phyloP scores from a whole-genome alignment of 108 stramenopile species.

The Chaetoceros tenuissimus region DNA sequence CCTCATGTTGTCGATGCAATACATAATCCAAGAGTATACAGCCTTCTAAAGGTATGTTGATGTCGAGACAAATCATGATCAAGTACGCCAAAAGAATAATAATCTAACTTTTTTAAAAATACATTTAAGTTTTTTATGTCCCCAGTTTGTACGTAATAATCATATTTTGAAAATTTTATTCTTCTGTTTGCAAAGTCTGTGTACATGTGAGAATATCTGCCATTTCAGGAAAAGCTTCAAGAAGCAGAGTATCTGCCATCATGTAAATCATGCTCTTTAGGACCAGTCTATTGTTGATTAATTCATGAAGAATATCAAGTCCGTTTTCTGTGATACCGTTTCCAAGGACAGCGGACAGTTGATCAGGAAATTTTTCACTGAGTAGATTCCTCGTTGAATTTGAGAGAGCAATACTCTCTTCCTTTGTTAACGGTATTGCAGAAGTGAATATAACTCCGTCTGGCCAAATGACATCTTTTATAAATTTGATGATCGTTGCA shows the following conservation, averaged over 20 bases:
- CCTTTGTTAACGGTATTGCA: conserved; percentile 27
- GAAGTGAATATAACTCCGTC: conserved; percentile 62
- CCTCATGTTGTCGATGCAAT: too few species aligned
- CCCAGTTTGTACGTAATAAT: too few species aligned
- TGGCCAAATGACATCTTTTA: conserved; percentile 75
- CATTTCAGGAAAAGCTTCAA: conserved; percentile 77
- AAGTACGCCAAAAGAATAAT: too few species aligned
- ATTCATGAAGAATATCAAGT: conserved; percentile 67
- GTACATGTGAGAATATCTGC: conserved; percentile 64
- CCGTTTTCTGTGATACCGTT: conserved; percentile 68
- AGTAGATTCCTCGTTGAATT: conserved; percentile 35
- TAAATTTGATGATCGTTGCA: conserved; percentile 39
- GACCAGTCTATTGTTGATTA: conserved; percentile 79
- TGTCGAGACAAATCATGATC: too few species aligned
- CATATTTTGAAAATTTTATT: too few species aligned
- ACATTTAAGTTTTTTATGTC: too few species aligned
- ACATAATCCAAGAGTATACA: too few species aligned
- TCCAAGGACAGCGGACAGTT: conserved; percentile 59
- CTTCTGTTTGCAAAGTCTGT: conserved; percentile 43
- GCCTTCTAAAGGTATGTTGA: too few species aligned
- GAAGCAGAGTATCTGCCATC: conserved; percentile 74
- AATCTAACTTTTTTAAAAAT: too few species aligned
- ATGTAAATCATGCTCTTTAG: conserved; percentile 79
- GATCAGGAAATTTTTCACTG: conserved; percentile 59
- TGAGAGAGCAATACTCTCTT: conserved; percentile 33